phyloP scores from a whole-genome alignment of 2,329 filamentous ascomycete genomes.

The Zymoseptoria passerinii region DNA sequence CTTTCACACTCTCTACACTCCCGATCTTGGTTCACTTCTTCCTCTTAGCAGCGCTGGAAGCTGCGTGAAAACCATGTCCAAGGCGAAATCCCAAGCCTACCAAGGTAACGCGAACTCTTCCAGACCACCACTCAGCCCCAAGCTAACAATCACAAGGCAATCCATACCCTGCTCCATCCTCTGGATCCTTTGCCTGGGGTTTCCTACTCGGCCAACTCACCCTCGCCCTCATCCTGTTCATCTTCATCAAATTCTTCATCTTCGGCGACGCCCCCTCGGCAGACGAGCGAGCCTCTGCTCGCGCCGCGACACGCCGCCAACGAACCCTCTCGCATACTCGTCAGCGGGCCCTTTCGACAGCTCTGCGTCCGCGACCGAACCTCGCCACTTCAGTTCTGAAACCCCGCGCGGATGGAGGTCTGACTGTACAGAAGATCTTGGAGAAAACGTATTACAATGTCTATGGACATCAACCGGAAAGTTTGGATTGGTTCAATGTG shows the following conservation, averaged over 20 bases:
- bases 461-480: slow-evolving; percentile 90
- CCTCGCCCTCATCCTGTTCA: background rate
- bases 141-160: slow-evolving; percentile 15
- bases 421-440: slow-evolving; percentile 89
- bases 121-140: background rate
- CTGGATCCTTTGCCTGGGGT: slow-evolving; percentile 58
- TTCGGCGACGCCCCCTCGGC: slow-evolving; percentile 74
- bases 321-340: slow-evolving; percentile 61
- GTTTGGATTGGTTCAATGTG: slow-evolving; percentile 98
- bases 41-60: background rate
- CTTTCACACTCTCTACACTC: background rate
- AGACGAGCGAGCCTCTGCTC: slow-evolving; percentile 67
- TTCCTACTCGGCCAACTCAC: background rate
- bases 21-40: background rate
- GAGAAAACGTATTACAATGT: slow-evolving; percentile 98
- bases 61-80: slow-evolving; percentile 22
- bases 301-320: slow-evolving; percentile 65
- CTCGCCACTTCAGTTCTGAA: slow-evolving; percentile 20
- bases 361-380: slow-evolving; percentile 27
- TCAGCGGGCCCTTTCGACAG: slow-evolving; percentile 31
- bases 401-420: slow-evolving; percentile 29
- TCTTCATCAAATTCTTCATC: slow-evolving; percentile 1
- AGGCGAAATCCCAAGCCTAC: slow-evolving; percentile 28
- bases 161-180: slow-evolving; percentile 14
- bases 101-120: slow-evolving; percentile 13